Conservation (phyloP, 2,329 filamentous ascomycete species). For the Chlorencoelia australis region DNA sequence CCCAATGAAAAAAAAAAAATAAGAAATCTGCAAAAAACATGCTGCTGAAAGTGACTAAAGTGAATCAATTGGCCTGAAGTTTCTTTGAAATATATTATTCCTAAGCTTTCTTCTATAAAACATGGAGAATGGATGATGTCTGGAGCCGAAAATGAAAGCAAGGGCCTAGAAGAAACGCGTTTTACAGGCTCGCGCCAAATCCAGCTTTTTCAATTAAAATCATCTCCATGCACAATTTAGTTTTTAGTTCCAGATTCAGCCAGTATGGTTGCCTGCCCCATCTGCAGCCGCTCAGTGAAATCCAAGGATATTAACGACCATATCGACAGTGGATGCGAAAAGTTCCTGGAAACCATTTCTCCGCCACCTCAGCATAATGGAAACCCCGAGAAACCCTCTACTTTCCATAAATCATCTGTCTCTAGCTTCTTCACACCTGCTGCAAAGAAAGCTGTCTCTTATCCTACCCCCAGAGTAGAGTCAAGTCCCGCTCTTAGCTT, state of each 20-base stretch:
- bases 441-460: conserved; percentile 38
- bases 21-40: conserved; percentile 4
- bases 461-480: conserved; percentile 21
- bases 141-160: too few species aligned
- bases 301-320: conserved; percentile 76
- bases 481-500: conserved; percentile 26
- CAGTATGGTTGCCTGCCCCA: conserved; percentile 61
- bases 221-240: too few species aligned
- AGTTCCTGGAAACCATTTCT: conserved; percentile 46
- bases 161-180: too few species aligned
- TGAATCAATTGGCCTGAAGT: too few species aligned
- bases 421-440: conserved; percentile 53
- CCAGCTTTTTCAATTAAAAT: too few species aligned
- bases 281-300: conserved; percentile 66
- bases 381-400: conserved; percentile 35
- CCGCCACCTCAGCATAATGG: conserved; percentile 29
- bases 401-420: conserved; percentile 33
- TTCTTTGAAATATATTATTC: too few species aligned
- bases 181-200: too few species aligned
- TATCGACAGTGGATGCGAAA: conserved; percentile 73
- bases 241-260: too few species aligned
- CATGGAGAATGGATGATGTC: too few species aligned
- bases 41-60: not conserved
- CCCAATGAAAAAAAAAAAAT: conserved; percentile 24
- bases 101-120: too few species aligned